Evolutionary conservation across 306 rosid species (phyloP).

Genomic region (Vigna angularis): DNA sequence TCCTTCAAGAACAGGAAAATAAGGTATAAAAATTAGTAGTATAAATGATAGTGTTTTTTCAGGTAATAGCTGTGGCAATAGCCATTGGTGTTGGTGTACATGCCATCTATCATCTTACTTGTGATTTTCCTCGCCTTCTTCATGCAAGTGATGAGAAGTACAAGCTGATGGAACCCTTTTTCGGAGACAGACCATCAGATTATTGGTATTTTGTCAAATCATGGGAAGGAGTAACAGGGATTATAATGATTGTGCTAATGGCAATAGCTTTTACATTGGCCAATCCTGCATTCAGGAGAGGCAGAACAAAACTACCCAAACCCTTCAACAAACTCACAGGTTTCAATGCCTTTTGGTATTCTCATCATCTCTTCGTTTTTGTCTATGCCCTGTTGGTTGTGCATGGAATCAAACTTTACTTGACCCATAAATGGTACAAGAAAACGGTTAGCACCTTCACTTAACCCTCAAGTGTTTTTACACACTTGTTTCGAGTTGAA

Average conservation of each 20-base stretch:
- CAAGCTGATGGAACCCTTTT: constrained; percentile 55
- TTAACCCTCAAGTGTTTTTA: constrained; percentile 13
- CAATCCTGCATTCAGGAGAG: constrained; percentile 56
- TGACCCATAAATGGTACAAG: constrained; percentile 63
- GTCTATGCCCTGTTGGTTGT: constrained; percentile 66
- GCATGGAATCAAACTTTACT: constrained; percentile 66
- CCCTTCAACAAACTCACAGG: constrained; percentile 62
- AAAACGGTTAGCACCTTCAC: constrained; percentile 65
- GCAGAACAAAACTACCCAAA: constrained; percentile 53
- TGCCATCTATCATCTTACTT: constrained; percentile 55
- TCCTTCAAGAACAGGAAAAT: constrained; percentile 23
- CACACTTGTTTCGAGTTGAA: constrained; percentile 23
- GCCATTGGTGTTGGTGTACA: constrained; percentile 59
- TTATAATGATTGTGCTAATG: constrained; percentile 60
- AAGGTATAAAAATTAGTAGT: background rate
- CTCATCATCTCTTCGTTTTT: constrained; percentile 72
- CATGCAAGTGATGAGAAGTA: constrained; percentile 57
- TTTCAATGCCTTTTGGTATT: constrained; percentile 80
- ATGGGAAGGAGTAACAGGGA: constrained; percentile 72
- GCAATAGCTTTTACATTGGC: constrained; percentile 66
- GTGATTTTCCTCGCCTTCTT: constrained; percentile 71
- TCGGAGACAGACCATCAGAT: constrained; percentile 55
- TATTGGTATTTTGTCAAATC: constrained; percentile 64
- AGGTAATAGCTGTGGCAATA: constrained; percentile 63
- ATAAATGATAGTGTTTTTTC: constrained; percentile 41